A percentile compares a stretch with the other conserved stretches of the same genome.
Conservation (phyloP, 108 stramenopile species). For the Seminavis robusta region DNA sequence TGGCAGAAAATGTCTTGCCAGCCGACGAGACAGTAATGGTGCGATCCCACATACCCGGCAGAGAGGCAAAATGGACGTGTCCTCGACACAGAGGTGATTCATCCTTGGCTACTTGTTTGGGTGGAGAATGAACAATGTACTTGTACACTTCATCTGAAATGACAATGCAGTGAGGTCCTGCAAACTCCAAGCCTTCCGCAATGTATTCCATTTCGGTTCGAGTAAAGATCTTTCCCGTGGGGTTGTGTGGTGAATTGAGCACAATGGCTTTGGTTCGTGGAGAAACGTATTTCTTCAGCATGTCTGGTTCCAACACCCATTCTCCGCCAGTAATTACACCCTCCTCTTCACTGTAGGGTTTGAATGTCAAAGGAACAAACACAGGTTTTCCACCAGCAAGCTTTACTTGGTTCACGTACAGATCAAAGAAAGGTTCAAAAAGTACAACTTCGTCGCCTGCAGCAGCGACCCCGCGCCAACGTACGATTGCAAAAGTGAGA, state of each 20-base stretch:
- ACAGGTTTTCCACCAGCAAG: constrained; percentile 82
- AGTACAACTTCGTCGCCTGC: constrained; percentile 91
- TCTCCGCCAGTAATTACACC: constrained; percentile 57
- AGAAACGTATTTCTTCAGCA: constrained; percentile 71
- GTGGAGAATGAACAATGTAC: constrained; percentile 91
- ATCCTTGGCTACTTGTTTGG: constrained; percentile 25
- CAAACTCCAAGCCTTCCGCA: constrained; percentile 70
- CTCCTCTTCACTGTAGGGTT: constrained; percentile 37
- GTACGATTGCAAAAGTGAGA: too few species aligned
- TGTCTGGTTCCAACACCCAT: constrained; percentile 78
- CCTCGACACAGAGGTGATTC: constrained; percentile 55
- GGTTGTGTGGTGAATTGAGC: constrained; percentile 98
- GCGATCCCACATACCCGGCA: constrained; percentile 90
- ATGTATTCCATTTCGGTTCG: constrained; percentile 84
- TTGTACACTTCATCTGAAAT: constrained; percentile 98
- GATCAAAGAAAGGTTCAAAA: constrained; percentile 98
- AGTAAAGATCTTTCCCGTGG: constrained; percentile 96
- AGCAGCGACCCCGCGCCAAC: too few species aligned
- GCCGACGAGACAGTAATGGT: constrained; percentile 96
- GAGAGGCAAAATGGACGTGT: constrained; percentile 83
- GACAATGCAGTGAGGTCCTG: constrained; percentile 72
- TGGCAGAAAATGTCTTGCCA: constrained; percentile 98
- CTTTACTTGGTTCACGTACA: constrained; percentile 84
- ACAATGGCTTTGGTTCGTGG: constrained; percentile 87
- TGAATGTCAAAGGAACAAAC: constrained; percentile 77